Conservation (phyloP, 306 rosid genomes). For the Dalbergia cochinchinensis region DNA sequence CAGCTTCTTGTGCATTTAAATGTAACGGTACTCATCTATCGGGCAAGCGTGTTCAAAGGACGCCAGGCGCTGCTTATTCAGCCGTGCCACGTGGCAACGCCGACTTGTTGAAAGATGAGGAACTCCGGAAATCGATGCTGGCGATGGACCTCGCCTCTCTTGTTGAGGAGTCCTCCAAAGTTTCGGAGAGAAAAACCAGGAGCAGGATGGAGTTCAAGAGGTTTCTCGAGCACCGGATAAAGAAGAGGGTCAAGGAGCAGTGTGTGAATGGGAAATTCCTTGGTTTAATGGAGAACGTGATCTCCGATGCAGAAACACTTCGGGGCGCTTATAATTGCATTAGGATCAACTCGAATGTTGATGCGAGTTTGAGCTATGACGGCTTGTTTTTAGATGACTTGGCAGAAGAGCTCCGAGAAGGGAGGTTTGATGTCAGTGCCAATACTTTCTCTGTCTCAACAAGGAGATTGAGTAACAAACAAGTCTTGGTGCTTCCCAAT, state of each 20-base stretch:
- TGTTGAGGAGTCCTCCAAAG: conserved; percentile 58
- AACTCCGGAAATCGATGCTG: conserved; percentile 49
- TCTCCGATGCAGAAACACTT: conserved; percentile 77
- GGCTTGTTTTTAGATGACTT: conserved; percentile 53
- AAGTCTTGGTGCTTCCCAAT: conserved; percentile 78
- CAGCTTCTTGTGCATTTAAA: background rate
- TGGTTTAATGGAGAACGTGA: conserved; percentile 66
- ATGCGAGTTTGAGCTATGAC: conserved; percentile 24
- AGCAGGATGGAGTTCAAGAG: conserved; percentile 73
- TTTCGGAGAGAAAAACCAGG: conserved; percentile 45
- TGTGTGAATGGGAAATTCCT: conserved; percentile 69
- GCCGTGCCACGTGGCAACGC: conserved; percentile 8
- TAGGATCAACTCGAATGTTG: conserved; percentile 65
- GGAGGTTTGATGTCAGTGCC: conserved; percentile 63
- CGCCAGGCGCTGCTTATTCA: conserved; percentile 35
- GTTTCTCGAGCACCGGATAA: conserved; percentile 64
- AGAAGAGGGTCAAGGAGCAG: conserved; percentile 81
- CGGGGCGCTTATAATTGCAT: conserved; percentile 74
- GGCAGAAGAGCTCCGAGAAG: conserved; percentile 61
- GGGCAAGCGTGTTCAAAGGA: background rate
- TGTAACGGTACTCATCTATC: background rate
- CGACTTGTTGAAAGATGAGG: conserved; percentile 19
- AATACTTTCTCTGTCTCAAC: conserved; percentile 71
- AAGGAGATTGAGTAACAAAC: conserved; percentile 58
- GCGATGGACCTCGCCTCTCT: conserved; percentile 76